These are phyloP conservation scores for Balamuthia mandrillaris DNA, from an alignment of 208 protist genomes.

Conservation along the genomic window DNA sequence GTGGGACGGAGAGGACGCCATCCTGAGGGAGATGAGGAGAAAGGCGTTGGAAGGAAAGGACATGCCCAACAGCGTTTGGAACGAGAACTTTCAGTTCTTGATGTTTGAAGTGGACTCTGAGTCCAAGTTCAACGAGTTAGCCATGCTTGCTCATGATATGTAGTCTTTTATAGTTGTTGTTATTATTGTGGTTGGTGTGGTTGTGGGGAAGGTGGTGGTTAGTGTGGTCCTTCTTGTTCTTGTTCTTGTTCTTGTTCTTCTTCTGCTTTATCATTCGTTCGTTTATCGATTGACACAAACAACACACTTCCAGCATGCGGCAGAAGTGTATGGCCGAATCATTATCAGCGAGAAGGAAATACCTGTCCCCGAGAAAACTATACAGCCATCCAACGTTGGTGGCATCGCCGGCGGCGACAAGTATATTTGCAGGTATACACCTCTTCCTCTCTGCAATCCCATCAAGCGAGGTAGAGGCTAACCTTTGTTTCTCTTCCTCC, in stretches of 20 bases:
- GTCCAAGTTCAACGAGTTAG: constrained; percentile 16
- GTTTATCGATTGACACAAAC: too few species aligned
- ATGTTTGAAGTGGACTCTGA: neutral
- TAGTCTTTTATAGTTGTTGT: too few species aligned
- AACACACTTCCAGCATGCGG: constrained; percentile 24
- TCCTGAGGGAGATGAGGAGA: too few species aligned
- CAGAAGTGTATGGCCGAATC: constrained; percentile 13
- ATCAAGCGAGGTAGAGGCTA: too few species aligned
- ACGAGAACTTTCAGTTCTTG: neutral
- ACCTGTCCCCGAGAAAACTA: neutral
- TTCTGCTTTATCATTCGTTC: neutral
- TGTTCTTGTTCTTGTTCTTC: neutral
- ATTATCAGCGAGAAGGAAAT: constrained; percentile 13
- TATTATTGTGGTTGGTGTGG: neutral
- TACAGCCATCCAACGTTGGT: neutral
- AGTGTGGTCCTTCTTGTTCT: too few species aligned
- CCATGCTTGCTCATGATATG: constrained; percentile 4
- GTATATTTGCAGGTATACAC: neutral
- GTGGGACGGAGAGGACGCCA: too few species aligned
- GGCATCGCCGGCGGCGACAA: neutral
- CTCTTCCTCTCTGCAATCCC: too few species aligned
- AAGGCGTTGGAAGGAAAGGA: too few species aligned
- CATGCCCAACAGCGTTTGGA: constrained; percentile 3
- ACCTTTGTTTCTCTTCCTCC: neutral
- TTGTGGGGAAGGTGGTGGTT: too few species aligned